Base-by-base conservation (phyloP, 108 stramenopile genomes). In the Cyclotella kingstonii region DNA sequence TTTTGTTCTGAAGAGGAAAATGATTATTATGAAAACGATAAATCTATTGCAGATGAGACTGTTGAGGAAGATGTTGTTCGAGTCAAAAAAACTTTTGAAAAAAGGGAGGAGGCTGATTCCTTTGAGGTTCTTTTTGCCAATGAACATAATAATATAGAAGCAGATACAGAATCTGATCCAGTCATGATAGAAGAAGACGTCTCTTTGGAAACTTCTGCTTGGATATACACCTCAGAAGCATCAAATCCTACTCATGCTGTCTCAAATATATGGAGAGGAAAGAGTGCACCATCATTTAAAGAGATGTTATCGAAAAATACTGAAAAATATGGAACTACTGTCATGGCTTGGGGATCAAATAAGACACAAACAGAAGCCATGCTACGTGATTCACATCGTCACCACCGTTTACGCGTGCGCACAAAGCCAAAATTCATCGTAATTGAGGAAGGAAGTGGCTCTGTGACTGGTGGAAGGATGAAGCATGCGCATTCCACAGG, bases 401-500 rank as follows among this genome's bases (percentile, higher is more conserved):
- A 35, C 27, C 70, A 71, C 51, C 70, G 55, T 21, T 49, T 71
- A 14, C 59, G 67, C 15, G 68, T 69, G 26, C 63, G 63, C 10
- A 63, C 61, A 36, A 74, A 74, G 67, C 73, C 73, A 4, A 74
- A 74, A 60, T 68, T 74, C 5, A 47, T 74, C 12, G 66, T 74
- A 27, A 38, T 40, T 4, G 60, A 54, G 30, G 66, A 62, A 30
- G 42, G 2, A 8, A 59, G 19, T 11, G 43, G 41, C 5, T 47
- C 18, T 27, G 23, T 21, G 18, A 6, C 23, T 2, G 30, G 30
- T 15, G 45, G 53, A 23, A 61, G 54, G 29, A 49, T 51, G 61
- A 71, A 63, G 38, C 70, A 71, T 57, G 70, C 70, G 0, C 60
- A 71, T 50, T 71, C 70, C 5, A 71, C 70, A 0, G 70, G 70